Evolutionary conservation across 208 protist genomes (phyloP).

Genomic region (Leishmania mexicana): DNA sequence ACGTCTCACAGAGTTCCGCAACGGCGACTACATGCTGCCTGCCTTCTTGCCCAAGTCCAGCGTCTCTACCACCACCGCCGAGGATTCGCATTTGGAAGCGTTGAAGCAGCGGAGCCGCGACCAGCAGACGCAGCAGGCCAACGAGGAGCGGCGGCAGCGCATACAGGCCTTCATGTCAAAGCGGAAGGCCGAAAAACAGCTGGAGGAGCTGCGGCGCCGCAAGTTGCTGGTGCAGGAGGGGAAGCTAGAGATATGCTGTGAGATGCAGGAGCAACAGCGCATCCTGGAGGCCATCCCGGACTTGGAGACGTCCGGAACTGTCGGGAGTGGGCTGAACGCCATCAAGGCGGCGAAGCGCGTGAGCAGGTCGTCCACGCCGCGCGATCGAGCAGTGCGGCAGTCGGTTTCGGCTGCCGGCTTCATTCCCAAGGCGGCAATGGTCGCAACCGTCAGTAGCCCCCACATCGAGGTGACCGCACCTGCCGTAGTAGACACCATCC

Average conservation of each 20-base stretch:
- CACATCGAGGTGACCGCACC: background rate
- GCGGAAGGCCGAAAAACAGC: constrained; percentile 51
- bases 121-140: constrained; percentile 33
- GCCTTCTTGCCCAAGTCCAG: constrained; percentile 7
- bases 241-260: constrained; percentile 5
- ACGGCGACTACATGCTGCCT: constrained; percentile 14
- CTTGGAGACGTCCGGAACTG: constrained; percentile 2
- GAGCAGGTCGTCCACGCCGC: constrained; percentile 8
- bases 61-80: constrained; percentile 6
- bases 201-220: constrained; percentile 32
- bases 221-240: constrained; percentile 15
- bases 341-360: constrained; percentile 29
- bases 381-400: constrained; percentile 12
- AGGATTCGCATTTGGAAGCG: constrained; percentile 8
- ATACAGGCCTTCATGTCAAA: constrained; percentile 64
- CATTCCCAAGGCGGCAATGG: constrained; percentile 6
- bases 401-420: constrained; percentile 13
- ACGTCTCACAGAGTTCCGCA: constrained; percentile 33
- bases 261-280: constrained; percentile 16
- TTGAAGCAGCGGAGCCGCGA: constrained; percentile 19
- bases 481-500: background rate
- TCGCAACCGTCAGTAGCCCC: background rate
- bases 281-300: constrained; percentile 4
- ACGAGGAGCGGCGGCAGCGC: constrained; percentile 68
- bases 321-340: constrained; percentile 32